These are phyloP conservation scores for Solanum medicagineum DNA, from an alignment of 257 asterid species.

Conservation along the genomic window DNA sequence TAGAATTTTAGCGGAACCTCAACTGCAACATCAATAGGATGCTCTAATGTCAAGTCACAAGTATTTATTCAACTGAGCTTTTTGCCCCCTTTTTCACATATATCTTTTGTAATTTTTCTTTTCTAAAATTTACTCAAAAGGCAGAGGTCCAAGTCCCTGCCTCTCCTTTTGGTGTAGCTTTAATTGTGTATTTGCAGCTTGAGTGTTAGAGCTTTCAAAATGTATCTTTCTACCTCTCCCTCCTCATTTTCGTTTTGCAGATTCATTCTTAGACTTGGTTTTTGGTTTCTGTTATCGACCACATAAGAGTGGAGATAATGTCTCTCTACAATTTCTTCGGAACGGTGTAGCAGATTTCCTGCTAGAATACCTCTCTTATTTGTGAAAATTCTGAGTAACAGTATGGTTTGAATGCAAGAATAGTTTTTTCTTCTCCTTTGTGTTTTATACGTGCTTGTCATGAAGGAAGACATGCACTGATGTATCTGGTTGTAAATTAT, in stretches of 20 bases:
- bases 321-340: neutral
- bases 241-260: neutral
- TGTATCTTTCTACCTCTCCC: neutral
- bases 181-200: constrained; percentile 7
- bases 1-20: constrained; percentile 40
- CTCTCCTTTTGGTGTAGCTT: constrained; percentile 35
- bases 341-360: neutral
- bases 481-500: neutral
- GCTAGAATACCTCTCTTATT: neutral
- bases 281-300: neutral
- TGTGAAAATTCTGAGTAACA: neutral
- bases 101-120: constrained; percentile 14
- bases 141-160: constrained; percentile 31
- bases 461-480: neutral
- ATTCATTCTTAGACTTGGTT: neutral
- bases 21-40: constrained; percentile 29
- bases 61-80: neutral
- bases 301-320: neutral
- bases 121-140: constrained; percentile 6
- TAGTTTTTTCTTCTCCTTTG: neutral
- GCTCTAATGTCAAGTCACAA: neutral
- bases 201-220: constrained; percentile 4
- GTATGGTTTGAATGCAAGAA: neutral
- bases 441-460: neutral
- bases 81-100: neutral